These are phyloP conservation scores for Camellia oleifera DNA, from an alignment of 179 eudicot species.

Conservation along the genomic window DNA sequence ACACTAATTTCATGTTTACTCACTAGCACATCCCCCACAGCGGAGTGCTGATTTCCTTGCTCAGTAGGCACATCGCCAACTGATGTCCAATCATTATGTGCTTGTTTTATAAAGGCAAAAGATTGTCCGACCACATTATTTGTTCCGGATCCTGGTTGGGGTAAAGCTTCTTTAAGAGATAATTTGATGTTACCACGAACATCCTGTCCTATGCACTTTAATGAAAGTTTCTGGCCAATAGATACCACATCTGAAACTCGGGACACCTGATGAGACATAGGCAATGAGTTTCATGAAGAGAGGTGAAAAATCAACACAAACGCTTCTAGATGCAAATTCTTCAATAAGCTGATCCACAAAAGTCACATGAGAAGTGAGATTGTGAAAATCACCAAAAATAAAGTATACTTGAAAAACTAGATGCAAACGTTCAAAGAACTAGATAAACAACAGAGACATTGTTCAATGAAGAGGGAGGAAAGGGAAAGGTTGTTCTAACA, in stretches of 20 bases:
- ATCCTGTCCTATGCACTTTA: conserved; percentile 89
- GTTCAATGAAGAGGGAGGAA: neutral
- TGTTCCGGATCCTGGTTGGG: conserved; percentile 30
- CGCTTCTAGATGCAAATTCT: neutral
- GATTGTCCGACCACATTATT: conserved; percentile 22
- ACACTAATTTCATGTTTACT: conserved; percentile 26
- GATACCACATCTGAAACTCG: conserved; percentile 76
- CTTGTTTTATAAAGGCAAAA: conserved; percentile 23
- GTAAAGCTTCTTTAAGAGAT: conserved; percentile 71
- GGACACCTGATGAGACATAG: conserved; percentile 47
- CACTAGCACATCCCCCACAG: conserved; percentile 23
- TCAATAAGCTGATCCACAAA: neutral
- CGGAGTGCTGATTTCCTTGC: conserved; percentile 27
- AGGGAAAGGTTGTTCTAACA: neutral
- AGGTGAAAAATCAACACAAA: neutral
- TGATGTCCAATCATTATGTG: conserved; percentile 30
- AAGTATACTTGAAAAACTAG: too few species aligned
- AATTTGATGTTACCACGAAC: conserved; percentile 86
- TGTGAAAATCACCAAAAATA: too few species aligned
- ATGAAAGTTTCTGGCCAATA: conserved; percentile 66
- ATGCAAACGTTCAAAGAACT: neutral
- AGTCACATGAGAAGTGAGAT: too few species aligned
- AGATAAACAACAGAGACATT: neutral
- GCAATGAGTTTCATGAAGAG: neutral
- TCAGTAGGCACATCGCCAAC: conserved; percentile 22